Conservation (phyloP, 129 eudicot species). For the sunflower (Helianthus annuus) region DNA sequence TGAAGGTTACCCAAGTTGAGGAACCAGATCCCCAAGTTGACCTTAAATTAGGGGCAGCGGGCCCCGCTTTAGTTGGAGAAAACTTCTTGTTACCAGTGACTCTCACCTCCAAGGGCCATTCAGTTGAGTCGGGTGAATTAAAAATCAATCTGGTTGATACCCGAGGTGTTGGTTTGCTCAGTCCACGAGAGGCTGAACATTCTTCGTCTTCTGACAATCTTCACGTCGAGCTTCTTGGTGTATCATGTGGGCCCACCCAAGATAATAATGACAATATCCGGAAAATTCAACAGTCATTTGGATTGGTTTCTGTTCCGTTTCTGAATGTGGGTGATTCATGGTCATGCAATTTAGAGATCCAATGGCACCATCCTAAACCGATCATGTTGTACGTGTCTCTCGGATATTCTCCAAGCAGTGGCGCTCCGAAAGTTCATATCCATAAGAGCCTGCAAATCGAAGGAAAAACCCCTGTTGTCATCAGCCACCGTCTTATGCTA, state of each 20-base stretch:
- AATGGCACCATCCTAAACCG: slow-evolving; percentile 92
- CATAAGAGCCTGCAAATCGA: slow-evolving; percentile 92
- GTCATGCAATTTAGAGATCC: slow-evolving; percentile 91
- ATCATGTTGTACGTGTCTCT: slow-evolving; percentile 87
- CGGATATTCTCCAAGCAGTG: slow-evolving; percentile 68
- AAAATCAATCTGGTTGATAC: slow-evolving; percentile 93
- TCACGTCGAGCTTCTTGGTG: slow-evolving; percentile 86
- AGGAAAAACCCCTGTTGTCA: slow-evolving; percentile 74
- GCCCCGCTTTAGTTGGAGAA: slow-evolving; percentile 95
- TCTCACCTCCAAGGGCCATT: slow-evolving; percentile 76
- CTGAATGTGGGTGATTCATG: slow-evolving; percentile 69
- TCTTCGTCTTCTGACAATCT: slow-evolving; percentile 57
- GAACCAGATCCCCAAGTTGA: slow-evolving; percentile 96
- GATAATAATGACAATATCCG: slow-evolving; percentile 49
- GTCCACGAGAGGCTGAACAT: slow-evolving; percentile 76
- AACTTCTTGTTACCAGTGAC: slow-evolving; percentile 77
- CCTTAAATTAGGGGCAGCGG: slow-evolving; percentile 58
- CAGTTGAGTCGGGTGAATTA: slow-evolving; percentile 77
- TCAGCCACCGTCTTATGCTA: slow-evolving; percentile 74
- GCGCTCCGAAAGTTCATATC: slow-evolving; percentile 69
- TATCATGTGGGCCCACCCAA: slow-evolving; percentile 41
- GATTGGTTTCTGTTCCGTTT: slow-evolving; percentile 80
- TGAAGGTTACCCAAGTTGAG: slow-evolving; percentile 90
- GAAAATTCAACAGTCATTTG: slow-evolving; percentile 89
- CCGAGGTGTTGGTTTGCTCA: slow-evolving; percentile 85